Conservation (phyloP, 2,329 filamentous ascomycete genomes). For the Geosmithia morbida region DNA sequence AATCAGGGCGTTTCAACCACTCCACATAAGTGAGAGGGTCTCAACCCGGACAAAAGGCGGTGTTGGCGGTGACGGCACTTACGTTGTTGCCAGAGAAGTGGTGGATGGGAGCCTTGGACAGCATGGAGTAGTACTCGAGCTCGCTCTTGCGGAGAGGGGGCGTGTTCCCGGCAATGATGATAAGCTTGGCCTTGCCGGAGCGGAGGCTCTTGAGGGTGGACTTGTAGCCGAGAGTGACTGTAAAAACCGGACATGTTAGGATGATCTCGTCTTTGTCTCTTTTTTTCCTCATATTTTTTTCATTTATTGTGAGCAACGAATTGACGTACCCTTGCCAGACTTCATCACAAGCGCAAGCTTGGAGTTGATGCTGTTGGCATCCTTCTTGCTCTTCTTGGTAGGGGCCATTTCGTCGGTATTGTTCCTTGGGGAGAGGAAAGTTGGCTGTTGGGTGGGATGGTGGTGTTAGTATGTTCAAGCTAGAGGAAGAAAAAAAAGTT, state of each 20-base stretch:
- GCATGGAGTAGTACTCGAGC: conserved; percentile 78
- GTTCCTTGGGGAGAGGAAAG: conserved; percentile 8
- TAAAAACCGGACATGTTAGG: background rate
- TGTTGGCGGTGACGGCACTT: conserved; percentile 32
- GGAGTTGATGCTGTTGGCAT: conserved; percentile 56
- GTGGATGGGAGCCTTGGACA: conserved; percentile 89
- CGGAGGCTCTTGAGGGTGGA: conserved; percentile 67
- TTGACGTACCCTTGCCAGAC: conserved; percentile 58
- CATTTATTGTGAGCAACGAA: background rate
- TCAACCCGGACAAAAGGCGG: background rate
- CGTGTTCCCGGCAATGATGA: conserved; percentile 88
- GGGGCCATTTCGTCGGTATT: conserved; percentile 37
- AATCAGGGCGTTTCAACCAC: background rate
- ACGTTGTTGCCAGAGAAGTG: conserved; percentile 99
- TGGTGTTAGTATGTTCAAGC: background rate
- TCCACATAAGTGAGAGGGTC: background rate
- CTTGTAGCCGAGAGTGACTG: conserved; percentile 27
- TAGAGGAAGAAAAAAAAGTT: background rate
- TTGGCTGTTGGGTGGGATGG: conserved; percentile 13
- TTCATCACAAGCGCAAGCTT: conserved; percentile 50
- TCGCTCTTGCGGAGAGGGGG: conserved; percentile 96
- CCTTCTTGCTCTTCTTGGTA: conserved; percentile 73
- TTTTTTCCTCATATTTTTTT: background rate
- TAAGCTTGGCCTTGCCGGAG: conserved; percentile 95
- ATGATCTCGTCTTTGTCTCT: background rate